Conservation (phyloP, 305 asterid genomes). For the Solanum hybrid region DNA sequence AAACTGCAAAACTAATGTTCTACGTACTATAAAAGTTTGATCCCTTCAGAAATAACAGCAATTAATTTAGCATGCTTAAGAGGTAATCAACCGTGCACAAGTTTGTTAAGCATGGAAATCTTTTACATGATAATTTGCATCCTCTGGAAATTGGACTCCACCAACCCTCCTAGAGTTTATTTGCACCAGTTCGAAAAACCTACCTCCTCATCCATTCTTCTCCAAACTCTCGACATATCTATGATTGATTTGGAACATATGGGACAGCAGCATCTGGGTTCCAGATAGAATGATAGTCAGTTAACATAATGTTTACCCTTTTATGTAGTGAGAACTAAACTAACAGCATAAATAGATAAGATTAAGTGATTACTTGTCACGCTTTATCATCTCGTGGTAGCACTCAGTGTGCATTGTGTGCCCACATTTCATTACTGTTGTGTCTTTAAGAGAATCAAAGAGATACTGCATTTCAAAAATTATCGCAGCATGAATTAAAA, state of each 20-base stretch:
- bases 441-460: constrained; percentile 82
- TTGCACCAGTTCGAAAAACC: neutral
- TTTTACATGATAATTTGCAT: neutral
- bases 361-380: constrained; percentile 47
- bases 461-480: constrained; percentile 43
- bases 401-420: constrained; percentile 95
- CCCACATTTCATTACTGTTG: constrained; percentile 91
- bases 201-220: constrained; percentile 78
- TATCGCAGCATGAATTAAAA: neutral
- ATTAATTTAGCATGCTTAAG: neutral
- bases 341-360: neutral
- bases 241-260: constrained; percentile 75
- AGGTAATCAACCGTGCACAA: neutral
- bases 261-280: constrained; percentile 73
- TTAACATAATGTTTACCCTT: neutral
- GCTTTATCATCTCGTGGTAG: constrained; percentile 72
- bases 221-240: constrained; percentile 78
- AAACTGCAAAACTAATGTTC: neutral
- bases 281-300: neutral
- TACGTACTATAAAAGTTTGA: neutral
- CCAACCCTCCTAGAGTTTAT: neutral
- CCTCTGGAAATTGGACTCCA: neutral
- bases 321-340: neutral
- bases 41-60: neutral
- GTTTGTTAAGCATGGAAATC: neutral